phyloP scores from a whole-genome alignment of 2,329 filamentous ascomycete species.

The Myriosclerotinia curreyana region DNA sequence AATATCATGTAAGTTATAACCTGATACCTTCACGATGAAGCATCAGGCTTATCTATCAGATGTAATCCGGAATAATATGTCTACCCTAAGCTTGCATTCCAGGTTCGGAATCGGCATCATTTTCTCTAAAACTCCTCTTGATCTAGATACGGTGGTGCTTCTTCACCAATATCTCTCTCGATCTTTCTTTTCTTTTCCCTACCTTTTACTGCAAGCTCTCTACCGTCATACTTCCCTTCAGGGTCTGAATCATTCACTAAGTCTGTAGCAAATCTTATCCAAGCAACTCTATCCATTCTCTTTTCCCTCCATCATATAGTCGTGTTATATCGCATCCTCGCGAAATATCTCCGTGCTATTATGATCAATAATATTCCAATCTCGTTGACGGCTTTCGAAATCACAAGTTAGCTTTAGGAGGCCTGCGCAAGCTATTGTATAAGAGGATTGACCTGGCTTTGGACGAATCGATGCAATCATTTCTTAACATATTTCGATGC shows the following conservation, averaged over 20 bases:
- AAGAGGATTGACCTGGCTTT: not conserved
- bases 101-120: not conserved
- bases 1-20: not conserved
- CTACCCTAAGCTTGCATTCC: not conserved
- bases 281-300: slow-evolving; percentile 1
- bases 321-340: not conserved
- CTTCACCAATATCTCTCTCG: not conserved
- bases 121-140: not conserved
- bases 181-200: not conserved
- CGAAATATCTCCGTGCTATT: not conserved
- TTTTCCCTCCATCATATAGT: slow-evolving; percentile 1
- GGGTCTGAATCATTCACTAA: not conserved
- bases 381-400: not conserved
- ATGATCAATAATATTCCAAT: not conserved
- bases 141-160: not conserved
- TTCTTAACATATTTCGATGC: not conserved
- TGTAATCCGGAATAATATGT: not conserved
- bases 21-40: not conserved
- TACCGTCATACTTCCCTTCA: not conserved
- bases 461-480: not conserved
- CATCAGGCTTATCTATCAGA: not conserved
- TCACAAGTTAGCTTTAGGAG: not conserved
- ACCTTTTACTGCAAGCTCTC: not conserved
- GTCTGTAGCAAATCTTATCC: not conserved
- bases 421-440: not conserved